Evolutionary conservation across 129 eudicot genomes (phyloP), one percentile per base, ranked within the genome.

Genomic region (Ambrosia artemisiifolia): DNA sequence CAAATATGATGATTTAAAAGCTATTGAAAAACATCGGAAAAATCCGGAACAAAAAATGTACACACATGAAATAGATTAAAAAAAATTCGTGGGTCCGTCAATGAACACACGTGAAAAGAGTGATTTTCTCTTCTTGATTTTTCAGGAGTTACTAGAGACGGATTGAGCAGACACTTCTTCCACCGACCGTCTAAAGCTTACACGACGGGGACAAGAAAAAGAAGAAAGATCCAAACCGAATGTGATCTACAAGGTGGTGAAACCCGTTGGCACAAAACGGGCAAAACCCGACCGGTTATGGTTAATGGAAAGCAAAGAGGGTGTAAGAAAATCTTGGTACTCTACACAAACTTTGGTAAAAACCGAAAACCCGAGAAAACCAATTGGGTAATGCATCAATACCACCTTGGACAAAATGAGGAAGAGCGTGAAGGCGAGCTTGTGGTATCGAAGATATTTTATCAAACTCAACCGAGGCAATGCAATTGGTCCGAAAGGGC

Each of bases 311-410:
- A 86, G 81, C 97, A 95, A 77, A 95, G 88, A 46, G 99, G 99
- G 19, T 95, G 97, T 81, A 95, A 95, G 88, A 95, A 95, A 78
- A 95, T 95, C 2, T 78, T 90, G 55, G 97, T 95, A n/a, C 85
- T 95, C 11, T 95, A 95, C 84, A 90, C 97, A 47, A 95, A 95
- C 69, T 95, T 95, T 54, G 97, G 99, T 12, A 95, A 95, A 67
- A 95, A 95, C 51, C 79, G 97, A 54, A 95, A 95, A 63, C 99
- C 99, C n/a, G 97, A 95, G 47, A 95, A 95, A 73, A 95, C 99
- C 0, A 95, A 90, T 42, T 95, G 99, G 99, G 99, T 95, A 38
- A 95, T 95, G 99, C 99, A 95, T 65, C 97, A 95, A 48, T 95
- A 90, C 84, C 99, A 95, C 76, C 81, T 95, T 19, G 99, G 99